Evolutionary conservation across 1,284 basidiomycete genomes (phyloP), one percentile per base, ranked within the genome.

Genomic region (Sphagnurus paluster): DNA sequence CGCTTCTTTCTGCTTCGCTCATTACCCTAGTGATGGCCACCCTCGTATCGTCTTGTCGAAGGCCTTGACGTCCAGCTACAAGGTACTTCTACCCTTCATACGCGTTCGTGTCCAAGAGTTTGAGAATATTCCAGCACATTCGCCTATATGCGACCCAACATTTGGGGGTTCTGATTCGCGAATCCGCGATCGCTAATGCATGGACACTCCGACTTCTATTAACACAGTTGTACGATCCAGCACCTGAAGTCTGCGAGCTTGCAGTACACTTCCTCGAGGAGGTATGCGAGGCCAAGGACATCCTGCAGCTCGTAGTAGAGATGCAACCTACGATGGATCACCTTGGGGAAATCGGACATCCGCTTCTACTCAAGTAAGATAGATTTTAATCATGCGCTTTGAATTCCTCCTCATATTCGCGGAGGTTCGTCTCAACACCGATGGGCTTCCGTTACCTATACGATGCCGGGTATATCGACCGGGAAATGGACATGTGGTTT

Each of bases 401-500:
- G 25, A 6, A 13, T 21, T 39, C 33, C 43, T 25, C 21, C 50
- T 53, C 40, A 55, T 43, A 5, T 19, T 30, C 16, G 11, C 47
- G 23, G 53, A 97, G 93, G 59, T 98, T 98, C 66, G 88, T 99
- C 74, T 97, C 95, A 2, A 98, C 93, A 0, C 82, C 92, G 0
- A 84, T 90, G 47, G 97, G 97, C 0, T 97, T 98, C 63, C 79
- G 84, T 2, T 98, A 96, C 64, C 77, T 99, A 3, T 89, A 90
- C 59, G 87, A 93, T 53, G 87, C 91, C 17, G 88, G 90, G 14
- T 98, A 97, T 60, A 95, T 99, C 48, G 88, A 94, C 57, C 79
- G 89, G 39, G 93, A 98, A 68, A 90, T 99, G 77, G 93, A 99
- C 54, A 80, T 84, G 49, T 99, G 97, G 97, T 90, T 96, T 60